These are phyloP conservation scores for Mucor plumbeus DNA, from an alignment of 371 early-diverging fungal genomes.

Conservation along the genomic window DNA sequence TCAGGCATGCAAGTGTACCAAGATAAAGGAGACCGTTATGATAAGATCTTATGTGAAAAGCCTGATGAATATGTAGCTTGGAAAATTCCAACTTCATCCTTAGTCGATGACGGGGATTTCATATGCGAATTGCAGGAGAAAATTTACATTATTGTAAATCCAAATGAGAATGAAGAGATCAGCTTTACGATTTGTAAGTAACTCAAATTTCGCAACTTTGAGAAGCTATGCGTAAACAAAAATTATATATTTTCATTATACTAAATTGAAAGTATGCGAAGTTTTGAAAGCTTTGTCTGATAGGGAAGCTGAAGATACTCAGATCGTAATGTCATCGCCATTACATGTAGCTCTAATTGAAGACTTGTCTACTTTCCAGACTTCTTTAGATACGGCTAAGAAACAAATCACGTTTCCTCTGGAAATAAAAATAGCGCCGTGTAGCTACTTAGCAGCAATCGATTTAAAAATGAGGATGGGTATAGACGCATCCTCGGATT, in stretches of 20 bases:
- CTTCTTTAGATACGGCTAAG: too few species aligned
- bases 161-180: not conserved
- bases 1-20: not conserved
- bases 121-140: not conserved
- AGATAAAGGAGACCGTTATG: not conserved
- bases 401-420: not conserved
- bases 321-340: not conserved
- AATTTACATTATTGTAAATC: not conserved
- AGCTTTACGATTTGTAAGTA: too few species aligned
- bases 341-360: not conserved
- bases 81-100: not conserved
- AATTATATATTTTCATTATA: too few species aligned
- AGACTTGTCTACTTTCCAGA: not conserved
- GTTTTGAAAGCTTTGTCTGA: too few species aligned
- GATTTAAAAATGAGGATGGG: not conserved
- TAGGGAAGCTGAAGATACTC: too few species aligned
- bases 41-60: not conserved
- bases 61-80: not conserved
- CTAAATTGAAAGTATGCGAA: too few species aligned
- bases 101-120: not conserved
- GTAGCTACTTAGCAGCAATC: not conserved
- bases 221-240: too few species aligned
- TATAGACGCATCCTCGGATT: not conserved
- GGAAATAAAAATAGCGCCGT: not conserved
- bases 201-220: too few species aligned